Evolutionary conservation across 805 yeast species (phyloP).

Genomic region (Yarrowia yakushimensis): DNA sequence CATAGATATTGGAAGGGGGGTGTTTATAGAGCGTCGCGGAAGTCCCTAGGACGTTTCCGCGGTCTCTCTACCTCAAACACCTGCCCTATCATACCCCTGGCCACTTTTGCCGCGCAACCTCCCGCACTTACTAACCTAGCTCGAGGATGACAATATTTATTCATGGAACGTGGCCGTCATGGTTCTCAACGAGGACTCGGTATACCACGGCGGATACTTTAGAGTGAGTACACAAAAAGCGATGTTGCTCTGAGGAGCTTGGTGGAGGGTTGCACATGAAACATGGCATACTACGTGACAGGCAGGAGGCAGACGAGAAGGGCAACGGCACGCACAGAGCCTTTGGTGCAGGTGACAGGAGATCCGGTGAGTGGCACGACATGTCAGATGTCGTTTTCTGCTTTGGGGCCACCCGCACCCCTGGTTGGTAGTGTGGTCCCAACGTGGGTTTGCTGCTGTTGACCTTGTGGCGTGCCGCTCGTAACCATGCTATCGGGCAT

Average conservation of each 20-base stretch:
- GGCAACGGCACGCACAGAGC: neutral
- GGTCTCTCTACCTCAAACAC: too few relatives aligned
- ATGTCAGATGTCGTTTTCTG: neutral
- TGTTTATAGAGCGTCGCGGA: too few relatives aligned
- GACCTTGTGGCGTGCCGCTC: neutral
- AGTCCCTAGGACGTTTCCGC: too few relatives aligned
- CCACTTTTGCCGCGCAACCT: neutral
- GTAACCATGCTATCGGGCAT: neutral
- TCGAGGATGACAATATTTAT: slow-evolving; percentile 47
- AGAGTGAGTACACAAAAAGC: slow-evolving; percentile 40
- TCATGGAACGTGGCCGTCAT: slow-evolving; percentile 81
- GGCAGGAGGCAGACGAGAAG: neutral
- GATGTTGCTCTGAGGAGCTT: neutral
- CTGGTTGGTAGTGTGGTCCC: neutral
- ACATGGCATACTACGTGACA: neutral
- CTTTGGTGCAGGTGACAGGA: neutral
- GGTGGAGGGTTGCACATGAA: neutral
- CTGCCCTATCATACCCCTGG: neutral
- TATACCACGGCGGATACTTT: slow-evolving; percentile 91
- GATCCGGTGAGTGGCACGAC: neutral
- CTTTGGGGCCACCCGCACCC: neutral
- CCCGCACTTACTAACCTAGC: slow-evolving; percentile 32
- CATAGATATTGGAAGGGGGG: too few relatives aligned
- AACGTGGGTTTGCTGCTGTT: neutral
- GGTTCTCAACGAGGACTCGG: slow-evolving; percentile 84